Evolutionary conservation across 495 filamentous ascomycete species (phyloP), one percentile per base, ranked within the genome.

Genomic region (Talaromyces adpressus): DNA sequence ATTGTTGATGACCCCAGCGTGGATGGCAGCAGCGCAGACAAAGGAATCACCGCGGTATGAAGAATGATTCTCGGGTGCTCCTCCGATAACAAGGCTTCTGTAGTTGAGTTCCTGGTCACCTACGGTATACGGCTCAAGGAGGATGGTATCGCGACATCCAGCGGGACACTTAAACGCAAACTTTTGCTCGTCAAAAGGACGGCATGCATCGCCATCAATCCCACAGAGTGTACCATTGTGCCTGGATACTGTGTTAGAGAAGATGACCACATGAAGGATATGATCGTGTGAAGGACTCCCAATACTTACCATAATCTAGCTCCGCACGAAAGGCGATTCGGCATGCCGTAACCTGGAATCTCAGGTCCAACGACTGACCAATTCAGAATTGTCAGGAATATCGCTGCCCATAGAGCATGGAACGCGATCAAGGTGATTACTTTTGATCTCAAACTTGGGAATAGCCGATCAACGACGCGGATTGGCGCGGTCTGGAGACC

Each of bases 31-130:
- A 12, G 82, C 82, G 69, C 90, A 93, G 64, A 92, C 86, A 62
- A 87, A 88, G 2, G 90, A 92, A 68, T 93, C 91, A 5, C 88
- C 87, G 14, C 91, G 83, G 72, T 94, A 94, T 22, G 85, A 67
- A 0, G 82, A 73, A 54, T 56, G 64, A 25, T 70, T 69, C 11
- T 74, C 72, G 2, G 81, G 66, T 16, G 83, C 82, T 0, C 89
- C 89, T 12, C 90, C 91, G 23, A 93, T 80, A 0, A 94, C 85
- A 9, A 92, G 74, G 0, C 81, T 82, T 20, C 75, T 73, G 64
- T 92, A 93, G 30, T 84, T 77, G 49, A 89, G 70, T 62, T 88
- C 86, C 66, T 87, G 79, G 29, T 79, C 80, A 29, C 91, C 91
- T 9, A 94, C 84, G 11, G 85, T 83, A 41, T 86, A 81, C 3